Conservation (phyloP, 83 land plant species). For the Diphasiastrum complanatum region DNA sequence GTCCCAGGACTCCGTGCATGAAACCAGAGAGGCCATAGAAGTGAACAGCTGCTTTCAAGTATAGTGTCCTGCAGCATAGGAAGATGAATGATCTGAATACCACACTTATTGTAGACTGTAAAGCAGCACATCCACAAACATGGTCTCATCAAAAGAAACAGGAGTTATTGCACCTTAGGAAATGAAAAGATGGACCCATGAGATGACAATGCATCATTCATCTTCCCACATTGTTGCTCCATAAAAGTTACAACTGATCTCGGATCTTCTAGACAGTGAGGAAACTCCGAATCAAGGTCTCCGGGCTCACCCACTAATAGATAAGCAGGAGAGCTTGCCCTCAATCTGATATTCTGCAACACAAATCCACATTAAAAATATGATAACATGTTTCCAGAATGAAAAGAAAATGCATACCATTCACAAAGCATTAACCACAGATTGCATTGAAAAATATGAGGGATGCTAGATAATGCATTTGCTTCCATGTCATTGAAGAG, state of each 20-base stretch:
- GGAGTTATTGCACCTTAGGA: slow-evolving; percentile 48
- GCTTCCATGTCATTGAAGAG: too few relatives aligned
- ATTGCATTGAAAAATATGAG: too few relatives aligned
- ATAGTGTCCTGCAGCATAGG: slow-evolving; percentile 40
- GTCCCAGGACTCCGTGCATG: slow-evolving; percentile 62
- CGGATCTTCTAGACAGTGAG: slow-evolving; percentile 58
- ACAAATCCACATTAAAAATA: not conserved
- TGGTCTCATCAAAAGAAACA: not conserved
- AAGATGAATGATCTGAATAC: not conserved
- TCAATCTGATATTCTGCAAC: slow-evolving; percentile 75
- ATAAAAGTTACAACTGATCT: too few relatives aligned
- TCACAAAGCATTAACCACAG: not conserved
- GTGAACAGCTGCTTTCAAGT: slow-evolving; percentile 50
- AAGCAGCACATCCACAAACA: not conserved
- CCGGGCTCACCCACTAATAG: slow-evolving; percentile 46
- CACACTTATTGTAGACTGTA: not conserved
- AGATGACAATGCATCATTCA: slow-evolving; percentile 5
- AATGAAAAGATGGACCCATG: slow-evolving; percentile 39
- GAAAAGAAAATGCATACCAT: not conserved
- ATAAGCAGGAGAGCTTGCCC: slow-evolving; percentile 62
- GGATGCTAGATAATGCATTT: too few relatives aligned
- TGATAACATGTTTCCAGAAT: too few relatives aligned
- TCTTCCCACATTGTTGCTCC: too few relatives aligned
- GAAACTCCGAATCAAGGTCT: slow-evolving; percentile 60
- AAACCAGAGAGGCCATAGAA: slow-evolving; percentile 91